Percentiles rank a stretch among this genome's conserved stretches.
Conservation (phyloP, 2,329 filamentous ascomycete species). For the Ceratocystis huliohia region DNA sequence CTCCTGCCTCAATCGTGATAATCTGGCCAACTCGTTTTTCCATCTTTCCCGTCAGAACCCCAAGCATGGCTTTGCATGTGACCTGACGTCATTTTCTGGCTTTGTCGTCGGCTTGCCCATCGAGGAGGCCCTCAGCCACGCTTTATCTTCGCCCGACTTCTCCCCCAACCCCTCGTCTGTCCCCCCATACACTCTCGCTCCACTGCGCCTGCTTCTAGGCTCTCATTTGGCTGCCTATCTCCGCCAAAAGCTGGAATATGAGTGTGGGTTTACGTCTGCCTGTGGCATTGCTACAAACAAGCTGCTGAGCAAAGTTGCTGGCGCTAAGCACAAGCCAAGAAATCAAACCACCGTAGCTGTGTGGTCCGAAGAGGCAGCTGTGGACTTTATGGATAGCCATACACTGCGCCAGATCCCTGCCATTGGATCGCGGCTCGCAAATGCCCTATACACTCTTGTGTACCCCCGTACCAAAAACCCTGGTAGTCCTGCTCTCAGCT, state of each 20-base stretch:
- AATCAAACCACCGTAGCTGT: constrained; percentile 75
- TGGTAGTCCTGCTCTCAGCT: not conserved
- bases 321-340: constrained; percentile 72
- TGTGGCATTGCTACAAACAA: constrained; percentile 84
- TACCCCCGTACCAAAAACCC: not conserved
- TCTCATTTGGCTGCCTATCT: constrained; percentile 71
- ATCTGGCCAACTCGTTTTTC: constrained; percentile 62
- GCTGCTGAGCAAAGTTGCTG: constrained; percentile 70
- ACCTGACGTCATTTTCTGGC: constrained; percentile 57
- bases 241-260: constrained; percentile 56
- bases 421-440: constrained; percentile 65
- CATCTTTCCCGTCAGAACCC: constrained; percentile 60
- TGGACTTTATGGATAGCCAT: constrained; percentile 59
- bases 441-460: constrained; percentile 30
- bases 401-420: constrained; percentile 73
- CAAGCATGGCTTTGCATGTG: constrained; percentile 65
- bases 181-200: not conserved
- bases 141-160: not conserved
- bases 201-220: constrained; percentile 55
- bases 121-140: constrained; percentile 4
- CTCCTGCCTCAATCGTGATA: constrained; percentile 52
- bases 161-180: constrained; percentile 5
- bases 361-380: constrained; percentile 44
- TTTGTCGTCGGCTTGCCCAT: not conserved
- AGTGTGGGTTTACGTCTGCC: constrained; percentile 75